A percentile compares a stretch with the other conserved stretches of the same genome.
phyloP scores from a whole-genome alignment of 176 grass and related monocot genomes.

The Paspalum vaginatum region DNA sequence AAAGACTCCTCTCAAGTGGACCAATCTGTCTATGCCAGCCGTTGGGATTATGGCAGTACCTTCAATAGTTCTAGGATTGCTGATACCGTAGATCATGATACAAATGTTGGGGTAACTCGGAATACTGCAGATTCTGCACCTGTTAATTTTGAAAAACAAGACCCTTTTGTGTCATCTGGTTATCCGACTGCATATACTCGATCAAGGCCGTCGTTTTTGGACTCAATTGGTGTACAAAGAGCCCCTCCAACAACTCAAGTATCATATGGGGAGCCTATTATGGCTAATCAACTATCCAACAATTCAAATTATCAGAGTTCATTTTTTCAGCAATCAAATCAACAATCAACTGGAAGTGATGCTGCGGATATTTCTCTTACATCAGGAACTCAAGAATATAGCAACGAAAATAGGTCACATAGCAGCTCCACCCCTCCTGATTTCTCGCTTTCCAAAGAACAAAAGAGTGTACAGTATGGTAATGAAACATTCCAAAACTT shows the following conservation, averaged over 20 bases:
- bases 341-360: conserved; percentile 40
- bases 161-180: conserved; percentile 53
- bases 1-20: conserved; percentile 52
- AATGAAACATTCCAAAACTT: conserved; percentile 49
- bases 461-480: conserved; percentile 28
- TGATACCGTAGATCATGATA: conserved; percentile 45
- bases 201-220: conserved; percentile 85
- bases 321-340: conserved; percentile 47
- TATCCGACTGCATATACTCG: conserved; percentile 62
- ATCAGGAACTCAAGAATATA: conserved; percentile 47
- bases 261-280: conserved; percentile 43
- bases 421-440: conserved; percentile 40
- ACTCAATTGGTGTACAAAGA: conserved; percentile 79
- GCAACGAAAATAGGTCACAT: conserved; percentile 49
- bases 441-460: conserved; percentile 54
- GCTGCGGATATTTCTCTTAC: conserved; percentile 43
- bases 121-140: conserved; percentile 43
- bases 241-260: conserved; percentile 45
- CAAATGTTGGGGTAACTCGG: conserved; percentile 41
- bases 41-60: conserved; percentile 27
- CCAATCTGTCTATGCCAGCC: conserved; percentile 39
- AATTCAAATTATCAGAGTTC: conserved; percentile 51
- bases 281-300: conserved; percentile 40
- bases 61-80: conserved; percentile 37
- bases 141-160: conserved; percentile 54